phyloP scores from a whole-genome alignment of 1,139 yeast genomes.

The Magnusiomyces ingens region DNA sequence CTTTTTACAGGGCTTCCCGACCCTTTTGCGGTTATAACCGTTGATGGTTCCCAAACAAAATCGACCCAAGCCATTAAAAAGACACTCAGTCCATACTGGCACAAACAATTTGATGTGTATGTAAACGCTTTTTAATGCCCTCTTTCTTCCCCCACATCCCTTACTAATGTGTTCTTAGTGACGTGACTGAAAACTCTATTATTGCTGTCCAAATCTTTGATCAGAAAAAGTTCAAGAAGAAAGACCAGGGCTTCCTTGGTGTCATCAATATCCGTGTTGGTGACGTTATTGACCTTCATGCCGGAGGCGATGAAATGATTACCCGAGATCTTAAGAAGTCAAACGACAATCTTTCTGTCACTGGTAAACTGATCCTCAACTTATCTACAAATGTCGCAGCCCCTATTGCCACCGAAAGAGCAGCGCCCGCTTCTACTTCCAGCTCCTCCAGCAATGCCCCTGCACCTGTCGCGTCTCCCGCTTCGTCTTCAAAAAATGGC shows the following conservation, averaged over 20 bases:
- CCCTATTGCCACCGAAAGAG: conserved; percentile 42
- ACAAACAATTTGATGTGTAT: conserved; percentile 70
- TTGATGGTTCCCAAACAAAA: conserved; percentile 93
- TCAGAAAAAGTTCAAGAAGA: conserved; percentile 93
- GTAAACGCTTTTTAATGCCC: conserved; percentile 8
- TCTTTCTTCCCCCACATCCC: conserved; percentile 19
- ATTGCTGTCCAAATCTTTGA: conserved; percentile 93
- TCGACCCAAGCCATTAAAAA: conserved; percentile 91
- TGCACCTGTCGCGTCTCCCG: conserved; percentile 14
- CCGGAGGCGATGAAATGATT: conserved; percentile 65
- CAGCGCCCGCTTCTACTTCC: conserved; percentile 39
- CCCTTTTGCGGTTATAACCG: conserved; percentile 95
- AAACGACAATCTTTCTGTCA: conserved; percentile 83
- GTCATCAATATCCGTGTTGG: conserved; percentile 89
- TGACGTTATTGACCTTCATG: conserved; percentile 72
- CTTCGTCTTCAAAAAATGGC: conserved; percentile 10
- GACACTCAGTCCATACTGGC: conserved; percentile 97
- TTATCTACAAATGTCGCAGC: conserved; percentile 49
- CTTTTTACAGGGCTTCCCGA: conserved; percentile 51
- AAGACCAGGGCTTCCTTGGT: conserved; percentile 98
- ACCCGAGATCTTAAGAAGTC: conserved; percentile 89
- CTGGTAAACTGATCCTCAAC: conserved; percentile 76
- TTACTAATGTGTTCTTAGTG: conserved; percentile 25
- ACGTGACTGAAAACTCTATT: conserved; percentile 77
- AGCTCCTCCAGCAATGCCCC: conserved; percentile 3